phyloP scores from a whole-genome alignment of 2,329 filamentous ascomycete species.

The Mycosphaerella sp. region DNA sequence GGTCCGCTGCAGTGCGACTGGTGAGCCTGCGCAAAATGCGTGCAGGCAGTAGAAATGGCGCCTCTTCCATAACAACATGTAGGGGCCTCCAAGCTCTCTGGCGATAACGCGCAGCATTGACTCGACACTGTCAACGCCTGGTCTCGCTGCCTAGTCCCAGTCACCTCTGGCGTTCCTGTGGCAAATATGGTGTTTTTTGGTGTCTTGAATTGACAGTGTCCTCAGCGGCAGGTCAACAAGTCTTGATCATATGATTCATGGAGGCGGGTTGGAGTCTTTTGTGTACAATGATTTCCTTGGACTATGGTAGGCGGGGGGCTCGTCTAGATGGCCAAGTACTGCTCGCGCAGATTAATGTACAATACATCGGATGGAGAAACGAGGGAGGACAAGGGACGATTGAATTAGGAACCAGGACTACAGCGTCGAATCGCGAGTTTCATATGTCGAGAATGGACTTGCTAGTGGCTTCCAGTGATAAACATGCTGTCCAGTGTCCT shows the following conservation, averaged over 20 bases:
- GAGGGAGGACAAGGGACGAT: neutral
- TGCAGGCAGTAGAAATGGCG: too few species aligned
- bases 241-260: neutral
- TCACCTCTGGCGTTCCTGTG: too few species aligned
- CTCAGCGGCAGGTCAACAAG: neutral
- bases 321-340: constrained; percentile 13
- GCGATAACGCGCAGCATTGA: too few species aligned
- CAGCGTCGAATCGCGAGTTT: constrained; percentile 1
- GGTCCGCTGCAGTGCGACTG: too few species aligned
- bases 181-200: too few species aligned
- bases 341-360: constrained; percentile 18
- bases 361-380: constrained; percentile 6
- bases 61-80: too few species aligned
- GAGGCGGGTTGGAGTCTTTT: neutral
- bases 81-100: too few species aligned
- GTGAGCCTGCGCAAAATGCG: too few species aligned
- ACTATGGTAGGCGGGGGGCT: neutral
- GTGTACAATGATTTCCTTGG: neutral
- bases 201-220: neutral
- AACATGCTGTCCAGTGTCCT: neutral
- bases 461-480: neutral
- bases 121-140: too few species aligned
- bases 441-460: neutral
- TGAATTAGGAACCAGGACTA: neutral
- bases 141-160: too few species aligned